Conservation (phyloP, 2,329 filamentous ascomycete species). For the Colletotrichum kahawae region DNA sequence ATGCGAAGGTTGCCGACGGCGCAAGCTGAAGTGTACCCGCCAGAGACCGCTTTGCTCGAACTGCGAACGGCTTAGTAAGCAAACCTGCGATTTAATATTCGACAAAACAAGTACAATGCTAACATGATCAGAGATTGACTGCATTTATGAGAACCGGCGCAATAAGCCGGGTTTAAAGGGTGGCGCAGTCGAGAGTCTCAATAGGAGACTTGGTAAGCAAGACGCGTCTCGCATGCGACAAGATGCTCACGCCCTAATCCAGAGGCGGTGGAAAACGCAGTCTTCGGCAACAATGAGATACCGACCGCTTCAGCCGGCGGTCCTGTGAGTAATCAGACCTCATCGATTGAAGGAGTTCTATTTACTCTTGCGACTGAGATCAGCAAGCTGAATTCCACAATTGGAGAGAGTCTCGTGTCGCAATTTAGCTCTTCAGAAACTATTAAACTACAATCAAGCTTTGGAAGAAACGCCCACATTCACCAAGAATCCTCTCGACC, state of each 20-base stretch:
- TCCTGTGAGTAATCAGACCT: not conserved
- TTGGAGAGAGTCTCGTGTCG: not conserved
- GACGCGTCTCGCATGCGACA: not conserved
- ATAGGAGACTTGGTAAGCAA: not conserved
- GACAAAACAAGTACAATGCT: not conserved
- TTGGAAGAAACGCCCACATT: not conserved
- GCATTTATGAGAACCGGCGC: not conserved
- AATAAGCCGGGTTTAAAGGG: not conserved
- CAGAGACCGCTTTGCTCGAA: not conserved
- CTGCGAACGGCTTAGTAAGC: not conserved
- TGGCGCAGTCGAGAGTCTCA: not conserved
- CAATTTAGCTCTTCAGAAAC: not conserved
- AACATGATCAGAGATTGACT: not conserved
- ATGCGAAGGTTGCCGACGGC: not conserved
- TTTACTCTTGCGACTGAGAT: not conserved
- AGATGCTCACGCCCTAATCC: not conserved
- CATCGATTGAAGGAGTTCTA: not conserved
- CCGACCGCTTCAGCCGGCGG: not conserved
- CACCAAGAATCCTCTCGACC: not conserved
- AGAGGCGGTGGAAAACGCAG: not conserved
- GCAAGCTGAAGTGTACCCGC: not conserved
- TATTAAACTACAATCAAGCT: not conserved
- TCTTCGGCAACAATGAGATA: not conserved
- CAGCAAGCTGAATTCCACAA: not conserved
- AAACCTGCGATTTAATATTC: fast-evolving